Percentiles rank a stretch among this genome's conserved stretches.
These are phyloP conservation scores for Alectoria sarmentosa DNA, from an alignment of 495 filamentous ascomycete species.

Conservation along the genomic window DNA sequence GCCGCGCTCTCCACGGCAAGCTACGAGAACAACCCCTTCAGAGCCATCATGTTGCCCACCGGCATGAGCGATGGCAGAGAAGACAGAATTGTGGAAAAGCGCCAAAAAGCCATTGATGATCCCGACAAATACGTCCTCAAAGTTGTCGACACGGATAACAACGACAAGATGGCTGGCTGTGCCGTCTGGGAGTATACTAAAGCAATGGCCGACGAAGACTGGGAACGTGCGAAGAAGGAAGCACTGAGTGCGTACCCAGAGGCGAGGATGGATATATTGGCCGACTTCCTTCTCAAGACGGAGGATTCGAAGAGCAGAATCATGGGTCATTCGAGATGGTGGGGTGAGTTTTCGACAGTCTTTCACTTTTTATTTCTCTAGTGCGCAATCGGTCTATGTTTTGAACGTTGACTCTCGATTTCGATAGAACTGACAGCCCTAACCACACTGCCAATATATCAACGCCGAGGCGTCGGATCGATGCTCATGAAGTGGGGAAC, in stretches of 20 bases:
- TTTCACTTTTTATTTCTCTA: background rate
- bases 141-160: conserved; percentile 12
- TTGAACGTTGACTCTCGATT: background rate
- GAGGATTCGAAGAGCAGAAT: conserved; percentile 10
- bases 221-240: conserved; percentile 1
- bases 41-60: background rate
- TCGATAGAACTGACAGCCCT: background rate
- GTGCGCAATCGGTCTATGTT: background rate
- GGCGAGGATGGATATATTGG: conserved; percentile 3
- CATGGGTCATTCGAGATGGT: conserved; percentile 16
- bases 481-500: conserved; percentile 17
- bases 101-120: conserved; percentile 6
- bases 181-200: conserved; percentile 14
- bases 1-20: background rate
- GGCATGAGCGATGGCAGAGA: background rate
- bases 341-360: background rate
- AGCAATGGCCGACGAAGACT: conserved; percentile 10
- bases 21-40: conserved; percentile 4
- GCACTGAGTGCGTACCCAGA: conserved; percentile 1
- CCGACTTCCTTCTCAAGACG: background rate
- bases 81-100: background rate
- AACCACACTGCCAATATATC: conserved; percentile 4
- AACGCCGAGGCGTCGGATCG: conserved; percentile 14
- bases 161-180: conserved; percentile 10
- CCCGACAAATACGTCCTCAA: conserved; percentile 7